Evolutionary conservation across 208 protist species (phyloP), one percentile per base, ranked within the genome.

Genomic region (Borovskyia barvae): DNA sequence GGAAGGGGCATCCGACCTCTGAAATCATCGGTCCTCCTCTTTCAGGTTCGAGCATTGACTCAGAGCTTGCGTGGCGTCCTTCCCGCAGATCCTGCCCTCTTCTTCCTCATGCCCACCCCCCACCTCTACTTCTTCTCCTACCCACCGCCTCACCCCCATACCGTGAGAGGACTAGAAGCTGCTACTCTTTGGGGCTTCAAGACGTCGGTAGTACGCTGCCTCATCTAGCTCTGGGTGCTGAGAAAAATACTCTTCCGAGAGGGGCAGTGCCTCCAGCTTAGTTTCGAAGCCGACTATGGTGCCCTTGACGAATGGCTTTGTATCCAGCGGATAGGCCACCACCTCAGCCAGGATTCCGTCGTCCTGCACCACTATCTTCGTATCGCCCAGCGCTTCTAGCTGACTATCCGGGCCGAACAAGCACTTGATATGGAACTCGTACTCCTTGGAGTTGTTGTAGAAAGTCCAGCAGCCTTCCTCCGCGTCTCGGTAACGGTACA

Each of bases 361-460:
- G 37, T 93, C 82, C 56, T 86, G 67, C 39, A 49, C 24, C 26
- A 57, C 61, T 28, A 87, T 40, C 9, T 28, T 75, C 28, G 82
- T 82, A 41, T 88, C 62, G 15, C 65, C 68, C 2, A 87, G 60
- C 0, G 80, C 40, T 8, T 66, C 43, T 4, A 93, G 56, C 11
- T 49, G 32, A 48, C 82, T 88, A 24, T 88, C 74, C 3, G 66
- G 52, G 45, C 69, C 75, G 46, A 88, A 90, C 28, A 93, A 66
- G 63, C 90, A 93, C 53, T 77, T 78, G 36, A 93, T 75, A 49
- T 85, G 86, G 55, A 93, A 93, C 51, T 93, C 77, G 53, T 93
- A 93, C 53, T 93, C 86, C 48, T 73, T 82, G 0, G 75, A 77
- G 73, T 90, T 87, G 72, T 78, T 90, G 75, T 74, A 88, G 60